Evolutionary conservation across 495 filamentous ascomycete genomes (phyloP).

Genomic region (Sordaria brevicollis): DNA sequence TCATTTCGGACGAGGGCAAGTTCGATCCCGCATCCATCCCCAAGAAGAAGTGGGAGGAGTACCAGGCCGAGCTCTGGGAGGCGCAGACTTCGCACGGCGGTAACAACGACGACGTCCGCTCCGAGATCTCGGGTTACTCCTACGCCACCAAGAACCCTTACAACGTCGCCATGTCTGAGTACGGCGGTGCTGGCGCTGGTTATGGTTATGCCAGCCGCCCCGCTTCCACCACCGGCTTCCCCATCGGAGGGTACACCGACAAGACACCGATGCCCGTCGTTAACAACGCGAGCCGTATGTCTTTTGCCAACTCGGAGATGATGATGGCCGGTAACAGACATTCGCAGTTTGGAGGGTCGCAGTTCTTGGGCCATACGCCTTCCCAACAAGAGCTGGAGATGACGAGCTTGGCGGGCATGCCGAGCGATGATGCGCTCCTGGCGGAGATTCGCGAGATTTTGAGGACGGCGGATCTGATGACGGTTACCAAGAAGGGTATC

Average conservation of each 20-base stretch:
- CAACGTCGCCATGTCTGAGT: conserved; percentile 47
- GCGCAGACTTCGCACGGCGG: conserved; percentile 51
- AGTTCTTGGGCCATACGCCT: conserved; percentile 35
- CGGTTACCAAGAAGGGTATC: conserved; percentile 95
- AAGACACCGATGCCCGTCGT: conserved; percentile 29
- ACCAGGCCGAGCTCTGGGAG: conserved; percentile 95
- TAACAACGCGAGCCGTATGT: conserved; percentile 47
- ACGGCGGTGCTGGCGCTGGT: conserved; percentile 28
- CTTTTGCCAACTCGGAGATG: conserved; percentile 68
- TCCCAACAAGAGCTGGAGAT: conserved; percentile 59
- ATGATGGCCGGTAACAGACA: conserved; percentile 20
- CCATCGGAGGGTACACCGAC: conserved; percentile 8
- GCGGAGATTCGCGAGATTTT: conserved; percentile 93
- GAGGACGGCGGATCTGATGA: conserved; percentile 88
- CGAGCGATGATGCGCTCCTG: conserved; percentile 79
- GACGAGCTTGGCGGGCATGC: conserved; percentile 54
- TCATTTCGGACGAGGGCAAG: conserved; percentile 96
- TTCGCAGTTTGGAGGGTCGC: conserved; percentile 40
- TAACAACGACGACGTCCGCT: conserved; percentile 61
- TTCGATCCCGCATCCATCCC: conserved; percentile 91
- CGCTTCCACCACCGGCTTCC: conserved; percentile 59
- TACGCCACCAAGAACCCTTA: conserved; percentile 68
- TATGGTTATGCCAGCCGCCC: conserved; percentile 46
- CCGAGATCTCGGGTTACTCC: conserved; percentile 83
- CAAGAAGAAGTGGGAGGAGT: conserved; percentile 98